These are phyloP conservation scores for Plectosphaerella plurivora DNA, from an alignment of 2,329 filamentous ascomycete genomes.

Conservation along the genomic window DNA sequence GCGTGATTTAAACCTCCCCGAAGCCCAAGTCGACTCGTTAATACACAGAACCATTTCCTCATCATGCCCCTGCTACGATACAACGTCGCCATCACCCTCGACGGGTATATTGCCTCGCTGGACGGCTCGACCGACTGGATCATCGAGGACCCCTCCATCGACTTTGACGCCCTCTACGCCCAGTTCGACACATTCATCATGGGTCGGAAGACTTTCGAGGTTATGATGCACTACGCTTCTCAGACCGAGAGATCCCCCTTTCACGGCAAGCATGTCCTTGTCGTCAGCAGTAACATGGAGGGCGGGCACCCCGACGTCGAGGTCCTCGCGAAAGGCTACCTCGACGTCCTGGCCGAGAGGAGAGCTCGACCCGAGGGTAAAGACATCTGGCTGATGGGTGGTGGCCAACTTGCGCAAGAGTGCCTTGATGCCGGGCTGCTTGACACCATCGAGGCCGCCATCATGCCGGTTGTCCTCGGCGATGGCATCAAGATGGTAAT, in stretches of 20 bases:
- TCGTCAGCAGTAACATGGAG: constrained; percentile 18
- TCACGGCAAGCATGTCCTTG: constrained; percentile 14
- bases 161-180: constrained; percentile 24
- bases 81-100: constrained; percentile 26
- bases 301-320: constrained; percentile 17
- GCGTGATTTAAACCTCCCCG: too few species aligned
- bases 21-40: too few species aligned
- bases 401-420: constrained; percentile 20
- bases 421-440: constrained; percentile 22
- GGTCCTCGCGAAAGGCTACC: constrained; percentile 13
- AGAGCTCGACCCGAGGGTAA: constrained; percentile 14
- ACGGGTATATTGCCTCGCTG: constrained; percentile 27
- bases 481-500: constrained; percentile 18
- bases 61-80: constrained; percentile 19
- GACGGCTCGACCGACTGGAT: constrained; percentile 26
- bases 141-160: constrained; percentile 22
- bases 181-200: constrained; percentile 27
- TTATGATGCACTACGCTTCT: constrained; percentile 11
- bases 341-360: constrained; percentile 13
- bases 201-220: constrained; percentile 28
- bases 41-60: too few species aligned
- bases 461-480: constrained; percentile 19
- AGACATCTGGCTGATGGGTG: constrained; percentile 32
- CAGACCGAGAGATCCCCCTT: constrained; percentile 17
- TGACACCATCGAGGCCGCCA: constrained; percentile 22